These are phyloP conservation scores for Aspergillus sp. DNA, from an alignment of 2,329 filamentous ascomycete species.

Conservation along the genomic window DNA sequence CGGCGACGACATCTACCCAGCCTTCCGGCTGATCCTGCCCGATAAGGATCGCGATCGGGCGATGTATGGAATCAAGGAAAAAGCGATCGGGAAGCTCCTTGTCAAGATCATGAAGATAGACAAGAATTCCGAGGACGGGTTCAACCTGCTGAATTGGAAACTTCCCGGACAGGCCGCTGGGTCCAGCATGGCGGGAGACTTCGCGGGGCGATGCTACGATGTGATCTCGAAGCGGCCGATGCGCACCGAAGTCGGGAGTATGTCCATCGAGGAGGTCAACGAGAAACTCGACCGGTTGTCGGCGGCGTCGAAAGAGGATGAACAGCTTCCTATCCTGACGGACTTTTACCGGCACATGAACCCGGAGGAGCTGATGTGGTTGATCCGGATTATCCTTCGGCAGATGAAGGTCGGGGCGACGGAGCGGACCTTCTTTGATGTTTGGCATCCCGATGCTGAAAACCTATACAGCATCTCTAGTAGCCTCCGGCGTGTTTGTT, in stretches of 20 bases:
- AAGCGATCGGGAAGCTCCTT: constrained; percentile 82
- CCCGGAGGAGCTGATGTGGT: constrained; percentile 87
- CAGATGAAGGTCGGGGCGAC: constrained; percentile 75
- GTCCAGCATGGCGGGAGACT: constrained; percentile 77
- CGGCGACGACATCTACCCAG: constrained; percentile 89
- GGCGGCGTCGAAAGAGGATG: constrained; percentile 72
- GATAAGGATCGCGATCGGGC: constrained; percentile 89
- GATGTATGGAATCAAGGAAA: constrained; percentile 94
- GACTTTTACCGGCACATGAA: constrained; percentile 91
- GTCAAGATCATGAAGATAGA: constrained; percentile 91
- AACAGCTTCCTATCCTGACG: constrained; percentile 77
- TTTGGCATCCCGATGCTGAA: constrained; percentile 78
- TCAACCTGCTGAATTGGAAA: constrained; percentile 88
- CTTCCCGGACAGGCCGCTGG: constrained; percentile 68
- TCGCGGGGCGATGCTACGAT: constrained; percentile 84
- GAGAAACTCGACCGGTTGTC: constrained; percentile 77
- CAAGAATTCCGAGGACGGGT: constrained; percentile 83
- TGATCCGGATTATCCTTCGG: constrained; percentile 87
- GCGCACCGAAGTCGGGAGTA: constrained; percentile 68
- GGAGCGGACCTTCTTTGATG: constrained; percentile 81
- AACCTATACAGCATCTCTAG: constrained; percentile 85
- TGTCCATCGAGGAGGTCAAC: constrained; percentile 90
- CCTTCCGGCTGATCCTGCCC: constrained; percentile 84
- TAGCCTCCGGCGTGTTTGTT: constrained; percentile 85
- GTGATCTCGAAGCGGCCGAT: constrained; percentile 81